Evolutionary conservation across 805 yeast species (phyloP).

Genomic region (Hanseniaspora occidentalis): DNA sequence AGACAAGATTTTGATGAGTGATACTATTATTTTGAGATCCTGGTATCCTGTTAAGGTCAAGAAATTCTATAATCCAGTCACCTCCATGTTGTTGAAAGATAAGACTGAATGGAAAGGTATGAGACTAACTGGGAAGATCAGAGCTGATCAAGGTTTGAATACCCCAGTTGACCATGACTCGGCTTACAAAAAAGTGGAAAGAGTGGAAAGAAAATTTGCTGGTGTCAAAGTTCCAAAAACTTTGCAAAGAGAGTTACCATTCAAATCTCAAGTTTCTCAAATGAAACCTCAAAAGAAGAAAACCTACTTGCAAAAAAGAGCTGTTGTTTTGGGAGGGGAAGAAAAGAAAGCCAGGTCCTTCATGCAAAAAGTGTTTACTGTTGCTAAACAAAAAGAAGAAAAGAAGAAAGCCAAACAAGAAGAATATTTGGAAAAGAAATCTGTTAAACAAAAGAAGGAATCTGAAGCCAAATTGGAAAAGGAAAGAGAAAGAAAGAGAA

Average conservation of each 20-base stretch:
- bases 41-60: slow-evolving; percentile 94
- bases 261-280: slow-evolving; percentile 77
- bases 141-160: slow-evolving; percentile 58
- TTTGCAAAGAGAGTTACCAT: slow-evolving; percentile 70
- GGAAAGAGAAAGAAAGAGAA: slow-evolving; percentile 78
- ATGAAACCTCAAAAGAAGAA: slow-evolving; percentile 80
- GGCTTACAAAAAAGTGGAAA: slow-evolving; percentile 58
- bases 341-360: slow-evolving; percentile 88
- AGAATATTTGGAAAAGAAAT: slow-evolving; percentile 61
- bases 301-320: slow-evolving; percentile 79
- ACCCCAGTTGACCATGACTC: slow-evolving; percentile 48
- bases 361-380: slow-evolving; percentile 75
- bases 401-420: slow-evolving; percentile 60
- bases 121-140: slow-evolving; percentile 87
- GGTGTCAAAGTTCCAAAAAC: slow-evolving; percentile 77
- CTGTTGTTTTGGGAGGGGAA: slow-evolving; percentile 84
- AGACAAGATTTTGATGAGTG: slow-evolving; percentile 85
- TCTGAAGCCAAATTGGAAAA: slow-evolving; percentile 52
- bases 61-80: slow-evolving; percentile 89
- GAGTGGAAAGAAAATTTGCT: slow-evolving; percentile 76
- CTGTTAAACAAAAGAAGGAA: slow-evolving; percentile 63
- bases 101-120: slow-evolving; percentile 92
- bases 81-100: slow-evolving; percentile 66
- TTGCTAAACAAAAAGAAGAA: slow-evolving; percentile 74
- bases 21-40: slow-evolving; percentile 78